Evolutionary conservation across 2,329 filamentous ascomycete species (phyloP).

Genomic region (Pezicula neosporulosa): DNA sequence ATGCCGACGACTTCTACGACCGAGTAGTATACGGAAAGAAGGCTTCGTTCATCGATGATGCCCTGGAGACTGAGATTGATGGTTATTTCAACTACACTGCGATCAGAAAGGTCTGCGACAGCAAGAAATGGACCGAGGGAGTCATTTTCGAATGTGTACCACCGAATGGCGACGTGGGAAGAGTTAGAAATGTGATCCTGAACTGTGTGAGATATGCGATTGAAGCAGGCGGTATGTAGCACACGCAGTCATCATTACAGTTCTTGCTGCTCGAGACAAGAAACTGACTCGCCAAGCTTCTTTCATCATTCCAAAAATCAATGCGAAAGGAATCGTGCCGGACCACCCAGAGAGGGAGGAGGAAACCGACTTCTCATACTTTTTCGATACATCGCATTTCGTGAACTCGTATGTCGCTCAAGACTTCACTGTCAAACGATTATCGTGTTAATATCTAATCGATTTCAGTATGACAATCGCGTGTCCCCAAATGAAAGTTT

Average conservation of each 20-base stretch:
- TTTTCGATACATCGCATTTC: slow-evolving; percentile 41
- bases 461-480: slow-evolving; percentile 20
- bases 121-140: slow-evolving; percentile 11
- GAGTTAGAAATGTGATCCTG: slow-evolving; percentile 39
- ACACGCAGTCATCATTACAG: slow-evolving; percentile 4
- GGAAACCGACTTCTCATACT: slow-evolving; percentile 32
- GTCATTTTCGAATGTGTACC: slow-evolving; percentile 40
- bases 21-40: background rate
- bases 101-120: background rate
- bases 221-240: slow-evolving; percentile 38
- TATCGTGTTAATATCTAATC: background rate
- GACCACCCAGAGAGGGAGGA: background rate
- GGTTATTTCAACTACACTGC: background rate
- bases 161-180: slow-evolving; percentile 36
- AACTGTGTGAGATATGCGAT: slow-evolving; percentile 42
- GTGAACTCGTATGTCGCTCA: slow-evolving; percentile 16
- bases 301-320: slow-evolving; percentile 14
- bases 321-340: background rate
- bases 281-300: slow-evolving; percentile 25
- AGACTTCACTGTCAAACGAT: background rate
- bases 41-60: background rate
- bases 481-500: slow-evolving; percentile 38
- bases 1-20: background rate
- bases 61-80: slow-evolving; percentile 1
- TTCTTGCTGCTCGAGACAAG: background rate